phyloP scores from a whole-genome alignment of 2,329 filamentous ascomycete species.

The Exophiala spinifera region DNA sequence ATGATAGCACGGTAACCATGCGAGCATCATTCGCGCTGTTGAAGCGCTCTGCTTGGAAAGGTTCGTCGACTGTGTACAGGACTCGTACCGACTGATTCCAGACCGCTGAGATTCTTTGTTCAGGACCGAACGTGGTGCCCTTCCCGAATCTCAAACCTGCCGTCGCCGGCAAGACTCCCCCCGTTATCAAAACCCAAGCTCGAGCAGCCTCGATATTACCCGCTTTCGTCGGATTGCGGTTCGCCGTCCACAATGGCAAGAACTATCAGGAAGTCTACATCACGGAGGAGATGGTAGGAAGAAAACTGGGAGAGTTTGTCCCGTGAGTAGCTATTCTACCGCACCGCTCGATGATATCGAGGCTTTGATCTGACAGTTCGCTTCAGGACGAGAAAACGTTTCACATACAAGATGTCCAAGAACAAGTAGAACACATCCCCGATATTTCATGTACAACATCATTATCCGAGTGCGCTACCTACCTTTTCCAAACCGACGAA shows the following conservation, averaged over 20 bases:
- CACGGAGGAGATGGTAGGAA: constrained; percentile 93
- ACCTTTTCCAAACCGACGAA: too few relatives aligned
- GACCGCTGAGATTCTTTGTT: background rate
- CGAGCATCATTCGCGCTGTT: constrained; percentile 65
- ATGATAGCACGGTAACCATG: constrained; percentile 48
- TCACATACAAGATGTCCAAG: constrained; percentile 68
- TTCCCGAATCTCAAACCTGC: constrained; percentile 44
- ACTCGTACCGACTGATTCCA: too few relatives aligned
- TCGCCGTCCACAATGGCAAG: constrained; percentile 91
- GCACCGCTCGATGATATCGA: too few relatives aligned
- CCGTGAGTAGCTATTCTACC: constrained; percentile 57
- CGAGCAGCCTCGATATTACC: constrained; percentile 86
- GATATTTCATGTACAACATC: background rate
- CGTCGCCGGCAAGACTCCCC: constrained; percentile 56
- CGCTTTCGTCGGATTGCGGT: constrained; percentile 85
- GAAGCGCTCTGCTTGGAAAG: constrained; percentile 85
- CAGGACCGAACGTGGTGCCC: constrained; percentile 36
- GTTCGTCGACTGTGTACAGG: constrained; percentile 46
- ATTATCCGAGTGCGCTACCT: background rate
- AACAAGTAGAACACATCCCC: constrained; percentile 52
- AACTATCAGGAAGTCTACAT: constrained; percentile 76
- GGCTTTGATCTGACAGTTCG: background rate
- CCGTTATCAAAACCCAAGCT: constrained; percentile 78
- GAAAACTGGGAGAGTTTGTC: constrained; percentile 91
- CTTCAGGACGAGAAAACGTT: constrained; percentile 62